These are phyloP conservation scores for Massarina eburnea DNA, from an alignment of 2,329 filamentous ascomycete species.

Conservation along the genomic window DNA sequence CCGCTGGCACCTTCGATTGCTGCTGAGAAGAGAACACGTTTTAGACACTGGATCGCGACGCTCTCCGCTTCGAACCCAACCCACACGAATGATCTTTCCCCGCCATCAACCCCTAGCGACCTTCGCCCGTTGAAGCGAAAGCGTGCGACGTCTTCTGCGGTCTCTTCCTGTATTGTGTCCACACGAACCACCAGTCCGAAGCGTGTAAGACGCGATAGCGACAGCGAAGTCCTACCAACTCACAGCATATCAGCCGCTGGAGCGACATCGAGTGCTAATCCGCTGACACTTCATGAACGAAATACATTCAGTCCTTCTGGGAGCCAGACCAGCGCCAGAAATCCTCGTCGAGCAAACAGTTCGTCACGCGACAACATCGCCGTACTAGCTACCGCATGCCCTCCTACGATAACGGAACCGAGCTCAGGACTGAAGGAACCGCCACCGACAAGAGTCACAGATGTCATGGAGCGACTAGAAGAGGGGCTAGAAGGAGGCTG, in stretches of 20 bases:
- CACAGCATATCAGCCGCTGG: slow-evolving; percentile 14
- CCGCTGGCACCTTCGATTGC: no score
- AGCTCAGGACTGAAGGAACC: slow-evolving; percentile 9
- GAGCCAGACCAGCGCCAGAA: slow-evolving; percentile 10
- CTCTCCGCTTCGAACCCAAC: no score
- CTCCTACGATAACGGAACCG: slow-evolving; percentile 17
- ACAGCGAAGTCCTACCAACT: slow-evolving; percentile 11
- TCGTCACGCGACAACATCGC: slow-evolving; percentile 11
- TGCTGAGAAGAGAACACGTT: no score
- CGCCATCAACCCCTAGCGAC: no score
- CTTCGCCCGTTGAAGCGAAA: no score
- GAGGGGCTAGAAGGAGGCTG: slow-evolving; percentile 14
- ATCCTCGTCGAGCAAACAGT: slow-evolving; percentile 9
- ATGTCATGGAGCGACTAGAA: slow-evolving; percentile 14
- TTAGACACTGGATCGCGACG: no score
- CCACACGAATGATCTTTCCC: no score
- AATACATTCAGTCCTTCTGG: slow-evolving; percentile 13
- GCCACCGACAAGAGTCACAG: slow-evolving; percentile 11
- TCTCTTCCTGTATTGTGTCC: slow-evolving; percentile 11
- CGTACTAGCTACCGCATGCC: slow-evolving; percentile 8
- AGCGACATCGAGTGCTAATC: slow-evolving; percentile 9
- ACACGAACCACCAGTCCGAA: slow-evolving; percentile 11
- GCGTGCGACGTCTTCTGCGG: no score
- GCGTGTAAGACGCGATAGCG: slow-evolving; percentile 12
- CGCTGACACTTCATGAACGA: slow-evolving; percentile 11